Conservation (phyloP, 129 eudicot genomes). For the Sambucus nigra region DNA sequence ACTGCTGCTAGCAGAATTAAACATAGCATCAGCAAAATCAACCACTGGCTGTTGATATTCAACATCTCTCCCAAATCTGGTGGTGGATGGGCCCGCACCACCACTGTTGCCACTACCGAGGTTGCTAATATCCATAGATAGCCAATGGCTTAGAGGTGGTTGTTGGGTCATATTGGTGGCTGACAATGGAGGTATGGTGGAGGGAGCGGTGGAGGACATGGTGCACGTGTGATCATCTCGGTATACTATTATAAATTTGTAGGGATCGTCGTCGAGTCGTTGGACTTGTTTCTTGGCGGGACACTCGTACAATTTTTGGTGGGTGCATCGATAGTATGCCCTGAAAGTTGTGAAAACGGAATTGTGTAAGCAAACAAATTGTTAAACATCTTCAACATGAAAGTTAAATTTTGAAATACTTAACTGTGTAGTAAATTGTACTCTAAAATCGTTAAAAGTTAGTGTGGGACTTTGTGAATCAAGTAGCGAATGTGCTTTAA, state of each 20-base stretch:
- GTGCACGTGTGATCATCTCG: constrained; percentile 69
- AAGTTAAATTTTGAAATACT: too few relatives aligned
- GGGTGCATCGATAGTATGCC: constrained; percentile 80
- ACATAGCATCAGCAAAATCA: constrained; percentile 59
- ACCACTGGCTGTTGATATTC: constrained; percentile 45
- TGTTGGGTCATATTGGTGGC: constrained; percentile 9
- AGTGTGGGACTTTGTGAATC: too few relatives aligned
- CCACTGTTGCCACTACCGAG: constrained; percentile 6
- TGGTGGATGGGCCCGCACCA: constrained; percentile 32
- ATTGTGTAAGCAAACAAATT: too few relatives aligned
- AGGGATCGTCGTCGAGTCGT: constrained; percentile 62
- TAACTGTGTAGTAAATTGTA: too few relatives aligned
- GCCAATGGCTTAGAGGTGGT: constrained; percentile 33
- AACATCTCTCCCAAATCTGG: constrained; percentile 14
- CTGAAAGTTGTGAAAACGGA: constrained; percentile 24
- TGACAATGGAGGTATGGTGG: constrained; percentile 22
- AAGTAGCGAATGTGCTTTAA: too few relatives aligned
- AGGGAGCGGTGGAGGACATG: constrained; percentile 72
- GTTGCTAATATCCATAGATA: constrained; percentile 37
- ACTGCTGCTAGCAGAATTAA: constrained; percentile 69
- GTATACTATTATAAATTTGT: constrained; percentile 53
- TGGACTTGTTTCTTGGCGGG: constrained; percentile 94
- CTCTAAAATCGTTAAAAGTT: too few relatives aligned
- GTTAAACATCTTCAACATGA: too few relatives aligned
- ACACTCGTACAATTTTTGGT: constrained; percentile 66